Evolutionary conservation across 495 filamentous ascomycete species (phyloP), one percentile per base, ranked within the genome.

Genomic region (Penicillium dipodomyicola): DNA sequence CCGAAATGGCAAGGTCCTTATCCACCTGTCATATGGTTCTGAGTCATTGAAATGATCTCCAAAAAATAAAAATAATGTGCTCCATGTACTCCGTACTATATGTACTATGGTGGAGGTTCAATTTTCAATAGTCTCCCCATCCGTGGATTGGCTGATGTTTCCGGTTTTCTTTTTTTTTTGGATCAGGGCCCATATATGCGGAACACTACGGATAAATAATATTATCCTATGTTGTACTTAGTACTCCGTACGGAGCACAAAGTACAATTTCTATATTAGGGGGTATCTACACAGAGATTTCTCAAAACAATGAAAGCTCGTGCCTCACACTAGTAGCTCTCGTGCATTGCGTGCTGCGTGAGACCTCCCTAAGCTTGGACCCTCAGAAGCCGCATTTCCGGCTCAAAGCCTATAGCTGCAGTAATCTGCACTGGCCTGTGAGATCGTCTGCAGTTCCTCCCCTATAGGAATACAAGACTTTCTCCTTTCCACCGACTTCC

Each of bases 1-100:
- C 39, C 9, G 27, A 10, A 52, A 52, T 50, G 27, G 40, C 20
- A 37, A 52, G 50, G 25, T 42, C 32, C 37, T 52, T 42, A 52
- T 43, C 50, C 50, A 52, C 50, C 50, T 52, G 50, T 52, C 50
- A 52, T 42, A 40, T 52, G 25, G 50, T 23, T 9, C 20, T 52
- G 50, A 52, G 25, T 52, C 50, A 52, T 52, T 49, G 32, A 20
- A 49, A 17, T 49, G 19, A 44, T 44, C 42, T 14, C 30, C 30
- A 33, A 32, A 32, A 25, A 44, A 12, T 22, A 23, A 25, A 25
- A 15, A 44, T 15, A 47, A 22, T 20, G 20, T 20, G 2, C 20
- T 20, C 20, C 20, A n/a, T n/a, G n/a, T n/a, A n/a, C n/a, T n/a
- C n/a, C n/a, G n/a, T n/a, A n/a, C n/a, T n/a, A n/a, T n/a, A 20